Percentiles rank a stretch among this genome's conserved stretches.
These are phyloP conservation scores for Ogataea philodendri DNA, from an alignment of 805 yeast species.

Conservation along the genomic window DNA sequence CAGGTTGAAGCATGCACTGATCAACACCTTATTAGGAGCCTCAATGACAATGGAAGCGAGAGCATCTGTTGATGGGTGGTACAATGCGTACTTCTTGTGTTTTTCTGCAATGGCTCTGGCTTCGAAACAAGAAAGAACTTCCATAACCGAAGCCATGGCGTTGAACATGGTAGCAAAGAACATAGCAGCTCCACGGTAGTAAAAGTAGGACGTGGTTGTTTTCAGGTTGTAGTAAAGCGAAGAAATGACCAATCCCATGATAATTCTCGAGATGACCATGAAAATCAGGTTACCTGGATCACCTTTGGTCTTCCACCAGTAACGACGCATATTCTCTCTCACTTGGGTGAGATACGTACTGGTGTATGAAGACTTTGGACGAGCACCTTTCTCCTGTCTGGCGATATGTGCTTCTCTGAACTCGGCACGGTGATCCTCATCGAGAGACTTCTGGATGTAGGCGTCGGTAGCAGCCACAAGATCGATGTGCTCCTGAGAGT, in stretches of 20 bases:
- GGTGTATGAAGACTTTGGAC: constrained; percentile 51
- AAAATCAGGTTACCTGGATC: constrained; percentile 47
- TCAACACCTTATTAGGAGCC: constrained; percentile 47
- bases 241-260: constrained; percentile 54
- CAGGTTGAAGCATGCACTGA: constrained; percentile 47
- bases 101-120: constrained; percentile 58
- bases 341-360: constrained; percentile 54
- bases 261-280: constrained; percentile 42
- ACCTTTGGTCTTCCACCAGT: constrained; percentile 47
- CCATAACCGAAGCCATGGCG: constrained; percentile 59
- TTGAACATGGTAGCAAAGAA: constrained; percentile 66
- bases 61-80: constrained; percentile 60
- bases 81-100: constrained; percentile 54
- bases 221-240: constrained; percentile 56
- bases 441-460: constrained; percentile 14
- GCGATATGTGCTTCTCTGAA: constrained; percentile 31
- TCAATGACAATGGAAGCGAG: constrained; percentile 60
- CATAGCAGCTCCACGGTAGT: constrained; percentile 59
- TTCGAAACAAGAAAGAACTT: constrained; percentile 53
- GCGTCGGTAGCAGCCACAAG: constrained; percentile 37
- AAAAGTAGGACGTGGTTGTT: constrained; percentile 45
- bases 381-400: constrained; percentile 47
- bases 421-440: constrained; percentile 25
- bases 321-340: constrained; percentile 44
- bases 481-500: constrained; percentile 31